Conservation (phyloP, 768 basidiomycete genomes). For the Ephemerocybe angulata region DNA sequence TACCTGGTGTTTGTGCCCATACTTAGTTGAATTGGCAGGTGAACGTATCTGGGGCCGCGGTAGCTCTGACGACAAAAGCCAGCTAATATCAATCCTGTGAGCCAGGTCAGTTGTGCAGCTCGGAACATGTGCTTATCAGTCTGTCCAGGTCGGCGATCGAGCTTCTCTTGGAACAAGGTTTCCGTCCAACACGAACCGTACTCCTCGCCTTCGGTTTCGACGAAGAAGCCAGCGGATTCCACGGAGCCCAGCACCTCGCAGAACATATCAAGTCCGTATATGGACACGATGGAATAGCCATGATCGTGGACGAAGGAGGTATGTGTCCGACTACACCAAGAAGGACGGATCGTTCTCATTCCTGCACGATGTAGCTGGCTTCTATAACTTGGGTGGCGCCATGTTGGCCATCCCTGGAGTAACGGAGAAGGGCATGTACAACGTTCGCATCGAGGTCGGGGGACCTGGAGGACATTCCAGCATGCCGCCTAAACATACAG, state of each 20-base stretch:
- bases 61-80: constrained; percentile 29
- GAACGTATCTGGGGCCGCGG: constrained; percentile 31
- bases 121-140: not conserved
- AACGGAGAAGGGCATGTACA: constrained; percentile 29
- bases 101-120: too few relatives aligned
- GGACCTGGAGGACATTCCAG: constrained; percentile 27
- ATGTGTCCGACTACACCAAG: not conserved
- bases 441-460: constrained; percentile 25
- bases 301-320: constrained; percentile 33
- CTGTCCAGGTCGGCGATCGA: constrained; percentile 19
- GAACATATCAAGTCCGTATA: constrained; percentile 19
- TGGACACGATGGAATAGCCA: constrained; percentile 26
- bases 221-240: constrained; percentile 30
- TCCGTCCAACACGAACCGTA: constrained; percentile 25
- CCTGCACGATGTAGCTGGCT: constrained; percentile 4
- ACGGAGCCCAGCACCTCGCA: constrained; percentile 25
- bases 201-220: constrained; percentile 32
- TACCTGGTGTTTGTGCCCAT: not conserved
- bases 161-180: constrained; percentile 20
- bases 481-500: constrained; percentile 11
- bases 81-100: constrained; percentile 27
- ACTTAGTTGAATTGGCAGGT: constrained; percentile 13
- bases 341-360: not conserved
- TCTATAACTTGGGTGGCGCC: constrained; percentile 20
- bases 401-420: constrained; percentile 29